A percentile compares a stretch with the other conserved stretches of the same genome.
Conservation (phyloP, 2,329 filamentous ascomycete species). For the Calonectria pseudoturangicola region DNA sequence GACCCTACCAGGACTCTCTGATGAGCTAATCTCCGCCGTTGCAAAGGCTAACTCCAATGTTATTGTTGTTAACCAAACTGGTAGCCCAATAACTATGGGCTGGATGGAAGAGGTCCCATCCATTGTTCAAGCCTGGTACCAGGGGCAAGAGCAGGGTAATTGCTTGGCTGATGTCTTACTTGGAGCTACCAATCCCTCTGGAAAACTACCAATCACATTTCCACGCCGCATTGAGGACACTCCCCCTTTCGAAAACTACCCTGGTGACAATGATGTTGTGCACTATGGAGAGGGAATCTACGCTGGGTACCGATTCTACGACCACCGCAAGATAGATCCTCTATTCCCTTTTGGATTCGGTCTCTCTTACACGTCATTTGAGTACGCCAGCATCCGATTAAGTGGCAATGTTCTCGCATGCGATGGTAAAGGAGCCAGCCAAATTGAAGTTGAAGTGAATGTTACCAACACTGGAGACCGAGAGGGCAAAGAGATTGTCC, state of each 20-base stretch:
- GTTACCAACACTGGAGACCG: constrained; percentile 40
- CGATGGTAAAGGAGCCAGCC: not conserved
- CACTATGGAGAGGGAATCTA: constrained; percentile 83
- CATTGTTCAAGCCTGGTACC: constrained; percentile 51
- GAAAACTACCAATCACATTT: constrained; percentile 80
- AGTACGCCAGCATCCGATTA: constrained; percentile 60
- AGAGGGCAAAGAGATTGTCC: constrained; percentile 42
- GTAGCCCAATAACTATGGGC: constrained; percentile 59
- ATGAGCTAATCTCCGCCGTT: constrained; percentile 38
- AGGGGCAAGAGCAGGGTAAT: constrained; percentile 49
- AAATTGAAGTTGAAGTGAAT: constrained; percentile 39
- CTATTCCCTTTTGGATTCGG: constrained; percentile 57
- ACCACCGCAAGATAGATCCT: constrained; percentile 66
- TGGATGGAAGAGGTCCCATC: constrained; percentile 57
- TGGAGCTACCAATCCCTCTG: constrained; percentile 55
- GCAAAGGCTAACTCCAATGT: constrained; percentile 25
- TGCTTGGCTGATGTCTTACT: constrained; percentile 49
- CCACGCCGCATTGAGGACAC: constrained; percentile 78
- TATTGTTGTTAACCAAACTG: constrained; percentile 47
- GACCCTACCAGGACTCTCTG: constrained; percentile 37
- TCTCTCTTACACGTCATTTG: constrained; percentile 43
- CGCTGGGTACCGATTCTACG: constrained; percentile 83
- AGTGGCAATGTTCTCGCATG: constrained; percentile 20
- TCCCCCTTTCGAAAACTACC: constrained; percentile 80
- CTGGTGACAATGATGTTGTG: constrained; percentile 77